Conservation (phyloP, 2,329 filamentous ascomycete species). For the Endoconidiophora polonica region DNA sequence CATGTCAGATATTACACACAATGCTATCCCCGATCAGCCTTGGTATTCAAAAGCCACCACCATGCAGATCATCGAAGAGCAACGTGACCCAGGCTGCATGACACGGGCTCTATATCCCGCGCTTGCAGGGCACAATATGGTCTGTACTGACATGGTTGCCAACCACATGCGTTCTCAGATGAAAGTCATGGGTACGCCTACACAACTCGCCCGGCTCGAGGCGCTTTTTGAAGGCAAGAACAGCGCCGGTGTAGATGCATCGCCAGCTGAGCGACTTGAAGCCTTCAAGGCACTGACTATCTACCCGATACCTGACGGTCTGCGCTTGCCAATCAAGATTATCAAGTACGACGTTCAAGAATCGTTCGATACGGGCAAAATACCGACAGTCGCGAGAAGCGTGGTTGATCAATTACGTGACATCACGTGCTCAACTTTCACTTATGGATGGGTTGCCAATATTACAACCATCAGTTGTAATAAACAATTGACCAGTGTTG, state of each 20-base stretch:
- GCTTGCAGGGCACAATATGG: neutral
- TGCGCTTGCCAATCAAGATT: neutral
- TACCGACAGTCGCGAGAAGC: neutral
- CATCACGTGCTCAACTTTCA: constrained; percentile 1
- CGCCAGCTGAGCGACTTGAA: neutral
- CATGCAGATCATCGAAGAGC: neutral
- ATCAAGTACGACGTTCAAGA: neutral
- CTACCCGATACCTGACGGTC: neutral
- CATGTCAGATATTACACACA: constrained; percentile 3
- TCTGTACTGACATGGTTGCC: neutral
- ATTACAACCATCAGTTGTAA: constrained; percentile 1
- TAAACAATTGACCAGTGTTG: constrained; percentile 1
- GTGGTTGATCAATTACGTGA: neutral
- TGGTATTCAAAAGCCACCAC: constrained; percentile 4
- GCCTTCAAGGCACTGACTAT: neutral
- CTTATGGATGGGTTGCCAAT: neutral
- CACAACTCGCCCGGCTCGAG: constrained; percentile 1
- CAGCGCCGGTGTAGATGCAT: neutral
- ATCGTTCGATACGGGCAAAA: neutral
- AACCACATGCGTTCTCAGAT: constrained; percentile 3
- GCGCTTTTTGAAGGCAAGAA: neutral
- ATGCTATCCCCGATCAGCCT: neutral
- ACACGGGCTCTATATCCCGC: neutral
- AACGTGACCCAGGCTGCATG: neutral
- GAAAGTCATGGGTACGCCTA: constrained; percentile 3